These are phyloP conservation scores for Hemisphaericaspora nanyangensis DNA, from an alignment of 805 yeast species.

Conservation along the genomic window DNA sequence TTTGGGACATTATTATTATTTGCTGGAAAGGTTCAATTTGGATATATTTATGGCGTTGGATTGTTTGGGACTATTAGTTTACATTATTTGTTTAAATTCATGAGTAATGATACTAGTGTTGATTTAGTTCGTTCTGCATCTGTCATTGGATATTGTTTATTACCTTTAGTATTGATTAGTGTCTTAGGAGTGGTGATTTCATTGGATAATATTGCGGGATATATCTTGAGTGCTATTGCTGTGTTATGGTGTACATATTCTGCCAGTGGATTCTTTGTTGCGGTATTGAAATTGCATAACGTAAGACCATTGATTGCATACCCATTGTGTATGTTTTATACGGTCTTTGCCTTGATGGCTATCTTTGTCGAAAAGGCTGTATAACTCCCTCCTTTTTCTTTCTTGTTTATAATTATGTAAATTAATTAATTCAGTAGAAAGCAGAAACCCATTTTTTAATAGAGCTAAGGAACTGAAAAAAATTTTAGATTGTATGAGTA, in stretches of 20 bases:
- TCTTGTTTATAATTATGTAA: no score
- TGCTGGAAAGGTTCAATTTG: slow-evolving; percentile 94
- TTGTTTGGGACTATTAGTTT: slow-evolving; percentile 82
- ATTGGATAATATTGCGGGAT: slow-evolving; percentile 74
- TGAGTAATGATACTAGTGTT: slow-evolving; percentile 64
- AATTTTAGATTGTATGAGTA: no score
- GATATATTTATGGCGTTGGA: slow-evolving; percentile 95
- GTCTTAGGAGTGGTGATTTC: slow-evolving; percentile 63
- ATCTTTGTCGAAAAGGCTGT: slow-evolving; percentile 57
- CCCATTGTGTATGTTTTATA: slow-evolving; percentile 85
- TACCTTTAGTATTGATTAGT: slow-evolving; percentile 80
- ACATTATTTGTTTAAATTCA: slow-evolving; percentile 79
- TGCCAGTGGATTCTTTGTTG: slow-evolving; percentile 88
- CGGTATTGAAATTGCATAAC: slow-evolving; percentile 75
- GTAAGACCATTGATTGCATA: slow-evolving; percentile 91
- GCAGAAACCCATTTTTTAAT: no score
- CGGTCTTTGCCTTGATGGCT: slow-evolving; percentile 94
- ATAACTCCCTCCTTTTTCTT: no score
- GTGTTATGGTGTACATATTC: slow-evolving; percentile 91
- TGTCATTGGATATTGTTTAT: slow-evolving; percentile 87
- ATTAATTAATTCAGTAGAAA: no score
- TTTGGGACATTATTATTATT: slow-evolving; percentile 80
- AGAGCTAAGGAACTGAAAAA: no score
- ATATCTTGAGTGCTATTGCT: slow-evolving; percentile 58
- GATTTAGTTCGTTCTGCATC: slow-evolving; percentile 75